Base-by-base conservation (phyloP, 371 early-diverging fungal species). In the Mucor velutinosus region DNA sequence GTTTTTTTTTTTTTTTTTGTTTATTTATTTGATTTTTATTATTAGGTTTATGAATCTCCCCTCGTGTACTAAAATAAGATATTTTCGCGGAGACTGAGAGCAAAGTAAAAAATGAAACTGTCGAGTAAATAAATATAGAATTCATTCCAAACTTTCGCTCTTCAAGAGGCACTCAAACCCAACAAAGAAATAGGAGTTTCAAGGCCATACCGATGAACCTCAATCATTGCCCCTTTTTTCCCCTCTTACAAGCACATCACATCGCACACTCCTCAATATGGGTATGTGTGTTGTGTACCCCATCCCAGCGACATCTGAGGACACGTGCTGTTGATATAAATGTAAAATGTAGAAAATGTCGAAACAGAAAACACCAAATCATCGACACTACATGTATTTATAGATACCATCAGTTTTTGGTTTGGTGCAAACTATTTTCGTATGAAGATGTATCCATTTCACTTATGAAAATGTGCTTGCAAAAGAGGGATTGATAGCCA, bases 51-150 rank as follows among this genome's bases (percentile, higher is more conserved):
- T 53, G 53, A 53, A 53, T 53, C 53, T 41, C 30, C 58, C 33
- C 30, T 65, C 45, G 58, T 58, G 45, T 15, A 47, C 21, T 43
- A 57, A 47, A 47, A 61, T 41, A 35, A 43, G 37, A 60, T 30
- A 49, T 33, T 3, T 53, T 53, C 35, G 33, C 60, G 60, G 60
- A 39, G 60, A 58, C 58, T 19, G 58, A 35, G 41, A 41, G 41
- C 41, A 47, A 3, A n/a, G 19, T n/a, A n/a, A 47, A 47, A 47
- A 47, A 25, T 53, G 14, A 53, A 53, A 53, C 53, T 53, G 23
- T 53, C 53, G 53, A 53, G 53, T 25, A 53, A 53, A 53, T 27
- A 53, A 53, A 53, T 53, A 53, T 53, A 53, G 53, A 27, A 47
- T 47, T 21, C 10, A 21, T 21, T 11, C n/a, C 47, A 47, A 47